A percentile compares a stretch with the other conserved stretches of the same genome.
Evolutionary conservation across 495 filamentous ascomycete genomes (phyloP).

Genomic region (Acidomyces sp.): DNA sequence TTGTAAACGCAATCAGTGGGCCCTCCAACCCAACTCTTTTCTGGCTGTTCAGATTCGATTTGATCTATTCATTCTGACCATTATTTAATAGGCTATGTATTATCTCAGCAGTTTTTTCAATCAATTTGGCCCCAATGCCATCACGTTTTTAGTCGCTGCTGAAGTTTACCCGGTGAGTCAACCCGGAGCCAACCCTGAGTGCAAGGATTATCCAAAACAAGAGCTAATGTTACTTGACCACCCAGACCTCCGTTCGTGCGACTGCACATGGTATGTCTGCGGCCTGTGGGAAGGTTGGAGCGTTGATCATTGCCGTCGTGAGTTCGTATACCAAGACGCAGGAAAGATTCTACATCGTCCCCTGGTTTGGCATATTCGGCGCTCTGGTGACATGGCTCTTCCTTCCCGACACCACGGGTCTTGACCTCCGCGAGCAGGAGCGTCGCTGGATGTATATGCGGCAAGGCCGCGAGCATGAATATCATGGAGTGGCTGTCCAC

Average conservation of each 20-base stretch:
- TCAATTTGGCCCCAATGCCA: slow-evolving; percentile 83
- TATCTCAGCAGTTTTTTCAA: slow-evolving; percentile 88
- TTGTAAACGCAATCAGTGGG: no score
- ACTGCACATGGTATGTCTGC: slow-evolving; percentile 82
- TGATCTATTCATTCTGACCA: slow-evolving; percentile 3
- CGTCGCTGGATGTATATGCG: slow-evolving; percentile 71
- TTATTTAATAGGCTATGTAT: slow-evolving; percentile 55
- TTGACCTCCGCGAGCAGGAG: slow-evolving; percentile 87
- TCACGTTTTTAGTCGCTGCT: slow-evolving; percentile 82
- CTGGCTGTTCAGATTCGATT: no score
- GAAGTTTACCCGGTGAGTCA: slow-evolving; percentile 87
- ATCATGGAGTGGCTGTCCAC: slow-evolving; percentile 79
- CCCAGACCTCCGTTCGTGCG: slow-evolving; percentile 72
- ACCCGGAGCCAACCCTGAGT: no score
- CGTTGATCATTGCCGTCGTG: slow-evolving; percentile 61
- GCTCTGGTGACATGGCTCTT: slow-evolving; percentile 63
- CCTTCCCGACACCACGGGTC: slow-evolving; percentile 81
- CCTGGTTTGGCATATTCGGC: slow-evolving; percentile 78
- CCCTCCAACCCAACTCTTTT: no score
- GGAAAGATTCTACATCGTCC: slow-evolving; percentile 74
- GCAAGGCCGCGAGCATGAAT: slow-evolving; percentile 55
- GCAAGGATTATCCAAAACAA: no score
- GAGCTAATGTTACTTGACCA: no score
- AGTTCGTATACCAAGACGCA: slow-evolving; percentile 75
- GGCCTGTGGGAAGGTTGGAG: slow-evolving; percentile 68